These are phyloP conservation scores for Passalora sequoiae DNA, from an alignment of 2,329 filamentous ascomycete species.

Conservation along the genomic window DNA sequence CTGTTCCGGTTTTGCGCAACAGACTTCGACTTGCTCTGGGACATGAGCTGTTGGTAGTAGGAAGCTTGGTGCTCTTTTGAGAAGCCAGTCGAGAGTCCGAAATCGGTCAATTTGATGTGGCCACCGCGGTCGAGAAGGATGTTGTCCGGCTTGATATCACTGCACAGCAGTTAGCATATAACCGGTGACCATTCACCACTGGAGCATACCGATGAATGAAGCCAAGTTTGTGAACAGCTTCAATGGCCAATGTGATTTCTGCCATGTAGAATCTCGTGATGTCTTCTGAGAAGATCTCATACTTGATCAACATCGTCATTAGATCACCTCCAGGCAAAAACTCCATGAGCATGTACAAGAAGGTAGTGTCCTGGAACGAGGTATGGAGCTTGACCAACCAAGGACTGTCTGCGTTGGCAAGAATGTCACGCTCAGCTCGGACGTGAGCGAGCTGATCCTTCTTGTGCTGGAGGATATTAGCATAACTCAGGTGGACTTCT, in stretches of 20 bases:
- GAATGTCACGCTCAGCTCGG: slow-evolving; percentile 91
- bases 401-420: slow-evolving; percentile 97
- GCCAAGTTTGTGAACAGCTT: slow-evolving; percentile 94
- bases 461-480: slow-evolving; percentile 78
- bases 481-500: no score
- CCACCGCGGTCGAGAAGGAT: slow-evolving; percentile 92
- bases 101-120: slow-evolving; percentile 97
- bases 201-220: slow-evolving; percentile 93
- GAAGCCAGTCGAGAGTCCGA: slow-evolving; percentile 94
- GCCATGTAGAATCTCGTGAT: slow-evolving; percentile 99
- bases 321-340: slow-evolving; percentile 96
- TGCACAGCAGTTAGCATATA: slow-evolving; percentile 34
- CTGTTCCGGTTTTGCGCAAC: slow-evolving; percentile 70
- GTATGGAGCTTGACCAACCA: slow-evolving; percentile 99
- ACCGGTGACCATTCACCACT: background rate
- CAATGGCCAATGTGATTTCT: slow-evolving; percentile 95
- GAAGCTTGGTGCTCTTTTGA: slow-evolving; percentile 97
- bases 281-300: slow-evolving; percentile 98
- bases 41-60: slow-evolving; percentile 94
- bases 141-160: slow-evolving; percentile 99
- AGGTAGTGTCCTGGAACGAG: slow-evolving; percentile 93
- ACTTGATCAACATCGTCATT: slow-evolving; percentile 99
- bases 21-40: slow-evolving; percentile 46
- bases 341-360: slow-evolving; percentile 99
- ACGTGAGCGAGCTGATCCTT: slow-evolving; percentile 98